Evolutionary conservation across 441 rosid genomes (phyloP), one percentile per base, ranked within the genome.

Genomic region (Manihot esculenta): DNA sequence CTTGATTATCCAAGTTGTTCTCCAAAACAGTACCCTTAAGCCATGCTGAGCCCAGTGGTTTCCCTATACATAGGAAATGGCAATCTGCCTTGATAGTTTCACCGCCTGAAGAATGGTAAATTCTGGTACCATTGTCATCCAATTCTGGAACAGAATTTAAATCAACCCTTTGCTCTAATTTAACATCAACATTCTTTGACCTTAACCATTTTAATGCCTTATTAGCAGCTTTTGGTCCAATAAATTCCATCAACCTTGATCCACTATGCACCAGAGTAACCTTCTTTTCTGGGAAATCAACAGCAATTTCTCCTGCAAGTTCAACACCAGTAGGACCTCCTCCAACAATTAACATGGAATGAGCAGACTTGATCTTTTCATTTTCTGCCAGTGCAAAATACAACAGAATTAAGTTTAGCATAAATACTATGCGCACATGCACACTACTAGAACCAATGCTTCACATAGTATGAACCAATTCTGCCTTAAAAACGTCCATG

Each of bases 311-410:
- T 45, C 87, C 98, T 26, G 94, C 93, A 74, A 93, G 89, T 80
- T 93, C 97, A 11, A 93, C 94, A 66, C 94, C 98, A 27, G 90
- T 80, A 0, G 98, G 98, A 59, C 97, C 97, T 69, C 97, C 98
- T 72, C 98, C 98, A 59, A 91, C 81, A 15, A 89, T 87, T 73
- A 91, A 79, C 84, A 93, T 75, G 13, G 93, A 93, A 48, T 59
- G 75, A 58, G 92, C 90, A 15, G 97, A 80, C 76, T 79, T 82
- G 15, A 93, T 91, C 90, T 89, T 91, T 61, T 88, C 84, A 74
- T 79, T 78, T 61, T 89, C 97, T 93, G 85, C 73, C 78, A 75
- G 55, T 58, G 63, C 24, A 74, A n/a, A 49, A 56, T n/a, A 66
- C 8, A 51, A 51, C 24, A 53, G 11, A 64, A 61, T 57, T 45